A percentile compares a stretch with the other conserved stretches of the same genome.
These are phyloP conservation scores for Coniophora puteana DNA, from an alignment of 1,284 basidiomycete species.

Conservation along the genomic window DNA sequence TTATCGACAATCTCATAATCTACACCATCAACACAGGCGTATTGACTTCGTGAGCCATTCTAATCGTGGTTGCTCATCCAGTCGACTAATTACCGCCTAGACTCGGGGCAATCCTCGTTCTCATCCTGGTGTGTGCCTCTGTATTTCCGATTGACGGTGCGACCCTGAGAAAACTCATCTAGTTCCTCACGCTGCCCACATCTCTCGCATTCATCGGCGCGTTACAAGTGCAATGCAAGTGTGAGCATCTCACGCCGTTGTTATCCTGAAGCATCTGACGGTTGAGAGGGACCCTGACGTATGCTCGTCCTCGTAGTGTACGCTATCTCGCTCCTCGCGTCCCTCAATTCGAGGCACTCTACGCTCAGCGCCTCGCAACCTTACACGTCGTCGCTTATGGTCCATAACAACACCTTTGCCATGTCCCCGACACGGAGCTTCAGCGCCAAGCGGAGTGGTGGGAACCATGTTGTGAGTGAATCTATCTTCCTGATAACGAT, in stretches of 20 bases:
- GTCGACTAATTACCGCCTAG: neutral
- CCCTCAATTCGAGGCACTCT: too few species aligned
- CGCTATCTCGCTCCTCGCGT: slow-evolving; percentile 1
- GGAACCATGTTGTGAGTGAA: too few species aligned
- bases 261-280: neutral
- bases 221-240: neutral
- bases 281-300: neutral
- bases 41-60: neutral
- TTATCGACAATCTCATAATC: neutral
- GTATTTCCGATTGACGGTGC: neutral
- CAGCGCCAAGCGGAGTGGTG: too few species aligned
- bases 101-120: neutral
- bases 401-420: too few species aligned
- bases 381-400: too few species aligned
- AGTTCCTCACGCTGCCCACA: neutral
- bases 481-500: too few species aligned
- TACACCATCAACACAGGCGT: slow-evolving; percentile 1
- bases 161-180: too few species aligned
- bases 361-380: too few species aligned
- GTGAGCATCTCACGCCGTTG: neutral
- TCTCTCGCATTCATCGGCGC: neutral
- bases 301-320: neutral
- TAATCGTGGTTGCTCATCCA: neutral
- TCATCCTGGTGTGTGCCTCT: neutral
- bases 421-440: too few species aligned